A percentile compares a stretch with the other conserved stretches of the same genome.
Evolutionary conservation across 129 eudicot species (phyloP).

Genomic region (Flaveria bidentis): DNA sequence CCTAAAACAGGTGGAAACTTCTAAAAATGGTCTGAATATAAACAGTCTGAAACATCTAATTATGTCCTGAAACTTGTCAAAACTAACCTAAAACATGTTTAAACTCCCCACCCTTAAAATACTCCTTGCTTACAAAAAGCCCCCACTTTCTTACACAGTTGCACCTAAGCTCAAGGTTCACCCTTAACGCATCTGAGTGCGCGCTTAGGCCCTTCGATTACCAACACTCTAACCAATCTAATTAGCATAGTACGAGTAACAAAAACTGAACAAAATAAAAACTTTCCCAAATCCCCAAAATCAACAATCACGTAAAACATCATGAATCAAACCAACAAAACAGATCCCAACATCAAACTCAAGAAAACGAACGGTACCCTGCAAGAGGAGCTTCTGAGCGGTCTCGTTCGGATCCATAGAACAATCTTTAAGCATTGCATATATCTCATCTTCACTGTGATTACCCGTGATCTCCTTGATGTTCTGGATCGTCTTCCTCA

Average conservation of each 20-base stretch:
- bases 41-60: background rate
- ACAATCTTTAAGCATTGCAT: slow-evolving; percentile 82
- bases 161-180: too few species aligned
- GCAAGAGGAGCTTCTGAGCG: slow-evolving; percentile 68
- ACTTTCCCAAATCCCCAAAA: slow-evolving; percentile 23
- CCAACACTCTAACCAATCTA: too few species aligned
- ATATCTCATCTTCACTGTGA: slow-evolving; percentile 87
- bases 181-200: too few species aligned
- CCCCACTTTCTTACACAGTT: too few species aligned
- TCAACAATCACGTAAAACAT: slow-evolving; percentile 4
- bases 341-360: slow-evolving; percentile 20
- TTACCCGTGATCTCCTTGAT: slow-evolving; percentile 85
- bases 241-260: too few species aligned
- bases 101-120: too few species aligned
- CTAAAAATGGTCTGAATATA: too few species aligned
- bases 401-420: slow-evolving; percentile 97
- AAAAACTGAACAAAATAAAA: too few species aligned
- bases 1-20: too few species aligned
- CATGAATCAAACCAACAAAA: background rate
- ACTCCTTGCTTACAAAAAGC: too few species aligned
- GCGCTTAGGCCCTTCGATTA: too few species aligned
- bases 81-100: too few species aligned
- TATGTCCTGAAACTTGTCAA: background rate
- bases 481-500: slow-evolving; percentile 69
- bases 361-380: slow-evolving; percentile 40